Evolutionary conservation across 306 rosid genomes (phyloP).

Genomic region (Castanea crenata): DNA sequence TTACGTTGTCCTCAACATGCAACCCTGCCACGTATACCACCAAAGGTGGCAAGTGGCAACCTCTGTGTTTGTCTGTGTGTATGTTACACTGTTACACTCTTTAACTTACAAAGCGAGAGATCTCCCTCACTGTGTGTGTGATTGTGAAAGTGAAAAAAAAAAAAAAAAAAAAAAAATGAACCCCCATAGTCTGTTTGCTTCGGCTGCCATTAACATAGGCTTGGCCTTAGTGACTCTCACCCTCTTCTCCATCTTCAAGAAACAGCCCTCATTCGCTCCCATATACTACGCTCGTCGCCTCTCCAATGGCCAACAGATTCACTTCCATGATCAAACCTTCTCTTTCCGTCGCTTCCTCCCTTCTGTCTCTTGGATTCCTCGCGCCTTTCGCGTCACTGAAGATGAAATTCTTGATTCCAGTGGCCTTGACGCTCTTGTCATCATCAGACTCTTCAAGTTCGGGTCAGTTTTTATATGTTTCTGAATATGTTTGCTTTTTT

Average conservation of each 20-base stretch:
- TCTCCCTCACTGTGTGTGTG: background rate
- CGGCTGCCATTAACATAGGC: slow-evolving; percentile 83
- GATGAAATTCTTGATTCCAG: slow-evolving; percentile 48
- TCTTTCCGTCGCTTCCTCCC: slow-evolving; percentile 53
- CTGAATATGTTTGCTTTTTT: background rate
- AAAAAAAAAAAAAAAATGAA: slow-evolving; percentile 41
- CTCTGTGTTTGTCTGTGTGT: background rate
- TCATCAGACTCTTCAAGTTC: slow-evolving; percentile 78
- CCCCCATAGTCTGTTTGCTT: slow-evolving; percentile 65
- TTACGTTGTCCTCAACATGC: background rate
- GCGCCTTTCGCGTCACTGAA: slow-evolving; percentile 55
- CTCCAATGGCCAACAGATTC: slow-evolving; percentile 28
- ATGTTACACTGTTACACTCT: background rate
- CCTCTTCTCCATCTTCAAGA: slow-evolving; percentile 77
- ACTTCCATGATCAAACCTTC: slow-evolving; percentile 16
- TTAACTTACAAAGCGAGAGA: background rate
- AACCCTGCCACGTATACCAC: slow-evolving; percentile 44
- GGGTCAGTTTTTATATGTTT: slow-evolving; percentile 38
- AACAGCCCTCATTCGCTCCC: slow-evolving; percentile 62
- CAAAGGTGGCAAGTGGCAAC: slow-evolving; percentile 25
- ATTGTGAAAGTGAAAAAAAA: background rate
- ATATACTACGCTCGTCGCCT: slow-evolving; percentile 75
- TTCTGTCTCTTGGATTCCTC: slow-evolving; percentile 64
- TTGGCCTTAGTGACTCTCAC: slow-evolving; percentile 63
- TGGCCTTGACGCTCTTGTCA: slow-evolving; percentile 82